Base-by-base conservation (phyloP, 2,329 filamentous ascomycete genomes). In the Aspergillus aculeatus region DNA sequence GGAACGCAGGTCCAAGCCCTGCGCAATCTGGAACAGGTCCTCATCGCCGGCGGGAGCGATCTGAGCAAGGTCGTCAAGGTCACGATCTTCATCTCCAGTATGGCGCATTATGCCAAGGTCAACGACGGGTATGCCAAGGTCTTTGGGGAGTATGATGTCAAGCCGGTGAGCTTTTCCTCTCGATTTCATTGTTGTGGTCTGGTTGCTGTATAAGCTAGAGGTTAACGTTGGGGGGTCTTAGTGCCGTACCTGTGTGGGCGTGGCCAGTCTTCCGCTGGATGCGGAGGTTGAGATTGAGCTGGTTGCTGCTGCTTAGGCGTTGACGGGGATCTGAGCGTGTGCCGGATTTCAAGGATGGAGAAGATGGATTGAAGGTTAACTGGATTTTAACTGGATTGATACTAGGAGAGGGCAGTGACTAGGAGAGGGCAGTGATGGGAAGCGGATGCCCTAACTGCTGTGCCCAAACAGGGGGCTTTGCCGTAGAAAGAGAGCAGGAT, bases 1-100 rank as follows among this genome's bases (percentile, higher is more conserved):
- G 11, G 3, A n/a, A 44, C 16, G 6, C 32, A 44, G 38, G 54
- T 56, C 1, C 59, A 58, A 62, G 58, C 58, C 19, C 23, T 62
- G 4, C 26, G 23, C 2, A 68, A 66, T 26, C 58, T 68, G 7
- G 55, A 60, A 24, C 44, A 53, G 5, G 51, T 65, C 11, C 61
- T 65, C n/a, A 50, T 60, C 16, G 61, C 55, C 4, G 66, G 58
- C 9, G 63, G 60, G 2, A 61, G 51, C 47, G 44, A 55, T 26
- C 21, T 68, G 44, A 48, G 31, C 21, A 65, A 65, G 9, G 55
- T 63, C 6, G 56, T 65, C 47, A 66, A 68, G 52, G 63, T 62
- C 26, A 68, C 59, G 21, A 66, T 68, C 26, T 68, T 64, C 48
- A 24, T 65, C 14, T 60, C 61, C 0, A 61, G 50, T 44, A 67